Conservation (phyloP, 495 filamentous ascomycete species). For the Thozetella sp. region DNA sequence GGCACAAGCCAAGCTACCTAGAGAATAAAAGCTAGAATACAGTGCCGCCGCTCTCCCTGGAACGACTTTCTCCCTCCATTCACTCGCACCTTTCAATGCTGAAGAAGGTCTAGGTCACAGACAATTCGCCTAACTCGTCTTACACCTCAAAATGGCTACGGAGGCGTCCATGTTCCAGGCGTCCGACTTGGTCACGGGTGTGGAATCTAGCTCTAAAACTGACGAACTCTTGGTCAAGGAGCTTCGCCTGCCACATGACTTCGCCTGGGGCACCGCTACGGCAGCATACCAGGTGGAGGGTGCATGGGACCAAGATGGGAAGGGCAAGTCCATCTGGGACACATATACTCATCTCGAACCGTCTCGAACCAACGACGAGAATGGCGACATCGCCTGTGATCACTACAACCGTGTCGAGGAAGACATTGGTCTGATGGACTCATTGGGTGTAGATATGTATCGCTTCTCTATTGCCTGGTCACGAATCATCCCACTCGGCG, state of each 20-base stretch:
- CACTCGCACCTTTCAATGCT: too few relatives aligned
- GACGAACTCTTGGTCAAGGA: too few relatives aligned
- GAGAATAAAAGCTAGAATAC: too few relatives aligned
- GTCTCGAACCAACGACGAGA: conserved; percentile 24
- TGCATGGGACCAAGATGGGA: conserved; percentile 42
- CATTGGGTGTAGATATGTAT: conserved; percentile 25
- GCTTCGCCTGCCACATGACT: too few relatives aligned
- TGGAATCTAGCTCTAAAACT: too few relatives aligned
- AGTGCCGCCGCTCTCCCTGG: too few relatives aligned
- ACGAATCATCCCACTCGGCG: conserved; percentile 30
- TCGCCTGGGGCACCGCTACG: not conserved
- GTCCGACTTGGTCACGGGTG: too few relatives aligned
- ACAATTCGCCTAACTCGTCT: too few relatives aligned
- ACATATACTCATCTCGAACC: conserved; percentile 27
- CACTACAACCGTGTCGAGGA: conserved; percentile 24
- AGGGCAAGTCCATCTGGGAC: conserved; percentile 39
- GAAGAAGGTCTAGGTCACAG: too few relatives aligned
- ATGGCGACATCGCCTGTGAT: conserved; percentile 29
- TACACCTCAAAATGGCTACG: not conserved
- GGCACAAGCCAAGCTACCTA: too few relatives aligned
- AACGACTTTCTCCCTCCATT: too few relatives aligned
- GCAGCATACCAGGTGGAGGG: conserved; percentile 44
- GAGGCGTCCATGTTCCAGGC: not conserved
- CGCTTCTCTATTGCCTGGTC: conserved; percentile 35
- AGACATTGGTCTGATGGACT: conserved; percentile 26